Conservation (phyloP, 768 basidiomycete genomes). For the Boletus sp. region DNA sequence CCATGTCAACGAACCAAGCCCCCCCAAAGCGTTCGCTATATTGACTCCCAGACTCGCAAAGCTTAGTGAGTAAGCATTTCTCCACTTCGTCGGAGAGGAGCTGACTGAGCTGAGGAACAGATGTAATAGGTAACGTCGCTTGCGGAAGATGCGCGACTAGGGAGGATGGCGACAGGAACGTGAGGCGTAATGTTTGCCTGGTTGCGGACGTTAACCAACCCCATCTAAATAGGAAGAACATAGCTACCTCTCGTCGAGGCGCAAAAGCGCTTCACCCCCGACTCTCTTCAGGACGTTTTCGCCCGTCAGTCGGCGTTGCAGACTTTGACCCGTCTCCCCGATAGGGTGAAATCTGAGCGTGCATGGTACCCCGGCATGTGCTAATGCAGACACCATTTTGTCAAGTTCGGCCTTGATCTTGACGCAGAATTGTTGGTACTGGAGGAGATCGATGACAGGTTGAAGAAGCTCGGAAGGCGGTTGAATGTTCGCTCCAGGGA, state of each 20-base stretch:
- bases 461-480: slow-evolving; percentile 55
- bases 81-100: slow-evolving; percentile 77
- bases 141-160: slow-evolving; percentile 78
- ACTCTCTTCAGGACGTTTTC: slow-evolving; percentile 41
- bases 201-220: not conserved
- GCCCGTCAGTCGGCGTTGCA: slow-evolving; percentile 47
- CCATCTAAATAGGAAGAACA: not conserved
- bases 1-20: slow-evolving; percentile 76
- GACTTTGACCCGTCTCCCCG: slow-evolving; percentile 60
- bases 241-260: slow-evolving; percentile 63
- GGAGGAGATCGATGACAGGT: slow-evolving; percentile 73
- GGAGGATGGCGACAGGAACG: slow-evolving; percentile 70
- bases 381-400: slow-evolving; percentile 47
- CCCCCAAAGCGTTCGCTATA: slow-evolving; percentile 49
- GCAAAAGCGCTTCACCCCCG: slow-evolving; percentile 70
- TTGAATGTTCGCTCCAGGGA: slow-evolving; percentile 8
- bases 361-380: slow-evolving; percentile 51
- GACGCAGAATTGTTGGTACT: slow-evolving; percentile 73
- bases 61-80: slow-evolving; percentile 60
- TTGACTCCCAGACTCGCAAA: slow-evolving; percentile 63
- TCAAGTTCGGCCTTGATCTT: slow-evolving; percentile 57
- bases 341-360: slow-evolving; percentile 58
- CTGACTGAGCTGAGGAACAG: slow-evolving; percentile 72
- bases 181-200: slow-evolving; percentile 74
- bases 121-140: slow-evolving; percentile 69